Evolutionary conservation across 129 eudicot genomes (phyloP), one percentile per base, ranked within the genome.

Genomic region (Erigeron canadensis): DNA sequence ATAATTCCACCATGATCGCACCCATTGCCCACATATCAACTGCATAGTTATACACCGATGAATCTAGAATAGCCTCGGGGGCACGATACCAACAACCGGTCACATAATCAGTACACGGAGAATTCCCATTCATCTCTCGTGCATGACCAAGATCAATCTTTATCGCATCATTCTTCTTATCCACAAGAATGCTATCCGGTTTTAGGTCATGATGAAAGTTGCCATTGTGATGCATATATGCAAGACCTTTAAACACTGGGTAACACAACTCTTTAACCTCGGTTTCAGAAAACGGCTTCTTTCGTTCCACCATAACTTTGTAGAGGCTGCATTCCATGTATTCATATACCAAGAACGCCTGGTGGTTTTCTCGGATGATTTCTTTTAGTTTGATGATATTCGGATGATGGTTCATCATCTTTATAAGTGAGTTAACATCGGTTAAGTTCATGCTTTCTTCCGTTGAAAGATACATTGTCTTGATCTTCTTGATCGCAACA

Each of bases 11-110:
- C 69, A 76, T 68, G 19, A 58, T 76, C 1, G 28, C 63, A n/a
- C 78, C 78, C 51, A 74, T 38, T 0, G 64, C 78, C 71, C 78
- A 74, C 63, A 67, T 75, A 64, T 75, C 80, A 67, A 76, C 74
- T 7, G 62, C 9, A 1, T 48, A 10, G 42, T 60, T 28, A 6
- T 72, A 60, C 16, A 9, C 44, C 9, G 34, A 28, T 28, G 3
- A 28, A 28, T 28, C 34, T 3, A 28, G 34, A 28, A 28, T 28
- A 28, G 34, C 34, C 34, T 28, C 34, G 3, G 34, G 34, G 34
- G 34, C 34, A 28, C 34, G 34, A 28, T 28, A 28, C 34, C 34
- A 28, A 28, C 34, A 28, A 3, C 34, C 34, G 34, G 34, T 28
- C 1, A 28, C 34, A 28, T 28, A 28, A 28, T 28, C 34, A 28